Evolutionary conservation across 2,329 filamentous ascomycete species (phyloP).

Genomic region (Arthroderma sp.): DNA sequence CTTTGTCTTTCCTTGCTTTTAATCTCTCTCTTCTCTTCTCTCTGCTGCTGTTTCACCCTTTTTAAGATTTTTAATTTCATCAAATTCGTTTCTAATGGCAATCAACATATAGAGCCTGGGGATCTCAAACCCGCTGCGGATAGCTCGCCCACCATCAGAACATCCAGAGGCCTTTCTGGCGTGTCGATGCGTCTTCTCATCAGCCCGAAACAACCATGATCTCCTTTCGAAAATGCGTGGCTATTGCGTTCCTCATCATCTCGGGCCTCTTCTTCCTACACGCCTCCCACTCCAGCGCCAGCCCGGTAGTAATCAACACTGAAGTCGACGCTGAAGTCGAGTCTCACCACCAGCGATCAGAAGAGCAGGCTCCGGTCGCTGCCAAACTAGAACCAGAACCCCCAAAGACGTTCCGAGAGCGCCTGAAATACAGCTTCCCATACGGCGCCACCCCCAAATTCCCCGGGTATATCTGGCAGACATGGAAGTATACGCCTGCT

Average conservation of each 20-base stretch:
- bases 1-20: background rate
- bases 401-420: constrained; percentile 59
- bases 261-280: constrained; percentile 59
- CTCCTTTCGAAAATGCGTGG: constrained; percentile 62
- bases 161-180: background rate
- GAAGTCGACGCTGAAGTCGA: constrained; percentile 13
- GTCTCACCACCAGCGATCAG: constrained; percentile 8
- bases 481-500: constrained; percentile 79
- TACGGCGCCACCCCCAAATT: constrained; percentile 84
- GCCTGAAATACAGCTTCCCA: constrained; percentile 84
- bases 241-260: constrained; percentile 58
- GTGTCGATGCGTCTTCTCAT: background rate
- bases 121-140: background rate
- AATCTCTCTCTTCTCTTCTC: background rate
- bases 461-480: constrained; percentile 98
- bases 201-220: constrained; percentile 48
- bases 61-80: background rate
- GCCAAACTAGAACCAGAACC: constrained; percentile 43
- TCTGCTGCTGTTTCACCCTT: no score
- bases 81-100: background rate
- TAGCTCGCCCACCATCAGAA: background rate
- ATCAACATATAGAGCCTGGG: background rate
- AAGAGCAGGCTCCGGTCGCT: background rate
- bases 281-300: constrained; percentile 41
- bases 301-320: constrained; percentile 32